These are phyloP conservation scores for Fusarium abutilonis DNA, from an alignment of 2,329 filamentous ascomycete species.

Conservation along the genomic window DNA sequence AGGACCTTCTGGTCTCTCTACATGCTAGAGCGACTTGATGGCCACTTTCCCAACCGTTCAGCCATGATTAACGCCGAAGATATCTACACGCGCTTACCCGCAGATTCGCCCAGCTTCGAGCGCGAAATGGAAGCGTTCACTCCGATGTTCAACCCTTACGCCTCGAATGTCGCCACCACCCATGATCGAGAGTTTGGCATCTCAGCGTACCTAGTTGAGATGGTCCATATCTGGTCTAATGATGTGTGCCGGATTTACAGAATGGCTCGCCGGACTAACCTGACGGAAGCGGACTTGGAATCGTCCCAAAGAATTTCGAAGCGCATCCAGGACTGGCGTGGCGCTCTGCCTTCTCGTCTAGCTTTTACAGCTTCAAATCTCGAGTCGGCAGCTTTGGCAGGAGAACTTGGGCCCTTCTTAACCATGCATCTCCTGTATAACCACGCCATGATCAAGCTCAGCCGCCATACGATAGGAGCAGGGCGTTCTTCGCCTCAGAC, in stretches of 20 bases:
- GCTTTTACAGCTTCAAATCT: constrained; percentile 66
- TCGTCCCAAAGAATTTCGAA: constrained; percentile 59
- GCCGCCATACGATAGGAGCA: constrained; percentile 64
- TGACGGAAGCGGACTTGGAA: constrained; percentile 44
- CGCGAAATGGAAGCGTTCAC: constrained; percentile 64
- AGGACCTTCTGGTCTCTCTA: constrained; percentile 79
- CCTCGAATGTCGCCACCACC: constrained; percentile 36
- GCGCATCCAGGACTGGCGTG: constrained; percentile 67
- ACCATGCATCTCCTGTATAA: constrained; percentile 75
- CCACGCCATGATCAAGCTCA: constrained; percentile 70
- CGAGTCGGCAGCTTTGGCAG: constrained; percentile 63
- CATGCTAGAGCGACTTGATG: constrained; percentile 73
- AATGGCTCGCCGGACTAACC: constrained; percentile 46
- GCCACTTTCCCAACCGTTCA: constrained; percentile 63
- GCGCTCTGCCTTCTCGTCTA: constrained; percentile 64
- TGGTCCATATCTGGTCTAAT: constrained; percentile 72
- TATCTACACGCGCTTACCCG: constrained; percentile 73
- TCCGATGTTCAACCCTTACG: constrained; percentile 68
- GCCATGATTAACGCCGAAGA: constrained; percentile 70
- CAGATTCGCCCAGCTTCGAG: constrained; percentile 69
- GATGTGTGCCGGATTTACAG: constrained; percentile 67
- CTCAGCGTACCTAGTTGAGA: constrained; percentile 70
- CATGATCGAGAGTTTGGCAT: constrained; percentile 54
- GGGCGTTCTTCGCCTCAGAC: constrained; percentile 53
- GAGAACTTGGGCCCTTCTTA: constrained; percentile 66